Evolutionary conservation across 306 rosid species (phyloP).

Genomic region (Amphicarpaea edgeworthii): DNA sequence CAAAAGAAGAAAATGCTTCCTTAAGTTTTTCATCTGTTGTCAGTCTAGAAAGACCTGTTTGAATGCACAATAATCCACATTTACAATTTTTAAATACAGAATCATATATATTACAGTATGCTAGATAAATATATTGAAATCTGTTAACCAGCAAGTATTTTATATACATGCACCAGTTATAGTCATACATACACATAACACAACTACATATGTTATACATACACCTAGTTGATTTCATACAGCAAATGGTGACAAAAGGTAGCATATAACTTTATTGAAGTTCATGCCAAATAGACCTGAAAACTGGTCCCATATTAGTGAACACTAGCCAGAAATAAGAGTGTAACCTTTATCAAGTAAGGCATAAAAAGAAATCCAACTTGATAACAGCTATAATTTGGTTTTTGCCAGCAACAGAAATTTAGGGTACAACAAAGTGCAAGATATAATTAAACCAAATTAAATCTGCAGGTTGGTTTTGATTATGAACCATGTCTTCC

Average conservation of each 20-base stretch:
- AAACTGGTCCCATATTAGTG: background rate
- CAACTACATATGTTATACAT: background rate
- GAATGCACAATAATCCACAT: constrained; percentile 16
- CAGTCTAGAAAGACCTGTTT: constrained; percentile 83
- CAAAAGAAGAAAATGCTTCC: constrained; percentile 84
- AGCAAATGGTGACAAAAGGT: background rate
- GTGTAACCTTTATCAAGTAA: constrained; percentile 1
- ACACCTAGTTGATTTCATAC: background rate
- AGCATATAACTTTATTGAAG: constrained; percentile 1
- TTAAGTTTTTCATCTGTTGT: constrained; percentile 82
- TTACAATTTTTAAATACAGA: constrained; percentile 11
- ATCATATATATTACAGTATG: background rate
- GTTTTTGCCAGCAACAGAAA: constrained; percentile 14
- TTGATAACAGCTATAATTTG: background rate
- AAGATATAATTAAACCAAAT: constrained; percentile 17
- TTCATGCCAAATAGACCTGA: background rate
- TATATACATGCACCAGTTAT: background rate
- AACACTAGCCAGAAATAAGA: background rate
- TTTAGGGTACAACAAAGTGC: constrained; percentile 3
- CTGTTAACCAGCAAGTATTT: background rate
- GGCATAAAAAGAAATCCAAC: background rate
- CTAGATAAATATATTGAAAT: constrained; percentile 1
- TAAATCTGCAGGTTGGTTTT: constrained; percentile 18
- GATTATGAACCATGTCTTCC: constrained; percentile 24
- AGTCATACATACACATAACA: background rate